phyloP scores from a whole-genome alignment of 2,329 filamentous ascomycete species.

The Botryotinia globosa region DNA sequence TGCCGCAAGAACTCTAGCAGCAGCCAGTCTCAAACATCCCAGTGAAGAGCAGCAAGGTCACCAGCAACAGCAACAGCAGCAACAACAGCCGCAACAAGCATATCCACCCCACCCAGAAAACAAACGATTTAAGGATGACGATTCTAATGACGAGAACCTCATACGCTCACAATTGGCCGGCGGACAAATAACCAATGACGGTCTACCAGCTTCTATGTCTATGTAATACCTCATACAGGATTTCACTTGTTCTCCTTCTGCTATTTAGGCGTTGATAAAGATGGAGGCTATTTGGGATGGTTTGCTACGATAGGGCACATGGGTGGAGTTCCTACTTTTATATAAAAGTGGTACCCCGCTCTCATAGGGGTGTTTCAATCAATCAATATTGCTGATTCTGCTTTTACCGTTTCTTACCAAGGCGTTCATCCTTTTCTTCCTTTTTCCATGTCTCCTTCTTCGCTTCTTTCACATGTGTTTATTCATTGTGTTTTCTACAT shows the following conservation, averaged over 20 bases:
- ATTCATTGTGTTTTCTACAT: neutral
- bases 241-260: conserved; percentile 8
- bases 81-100: conserved; percentile 24
- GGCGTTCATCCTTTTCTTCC: neutral
- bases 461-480: conserved; percentile 5
- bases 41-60: conserved; percentile 25
- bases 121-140: conserved; percentile 42
- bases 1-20: conserved; percentile 39
- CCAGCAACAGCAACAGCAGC: conserved; percentile 27
- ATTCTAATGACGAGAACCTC: conserved; percentile 53
- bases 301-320: conserved; percentile 2
- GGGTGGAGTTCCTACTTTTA: conserved; percentile 14
- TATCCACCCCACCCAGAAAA: conserved; percentile 17
- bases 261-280: conserved; percentile 20
- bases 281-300: conserved; percentile 7
- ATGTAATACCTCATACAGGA: conserved; percentile 27
- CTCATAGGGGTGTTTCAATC: neutral
- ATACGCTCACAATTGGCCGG: conserved; percentile 50
- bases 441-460: neutral
- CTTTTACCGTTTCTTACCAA: neutral
- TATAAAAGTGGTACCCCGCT: conserved; percentile 9
- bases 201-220: conserved; percentile 27
- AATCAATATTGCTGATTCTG: neutral
- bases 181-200: conserved; percentile 36
- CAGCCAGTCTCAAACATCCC: conserved; percentile 37